phyloP scores from a whole-genome alignment of 2,329 filamentous ascomycete genomes.

The Fusarium nematophilum region DNA sequence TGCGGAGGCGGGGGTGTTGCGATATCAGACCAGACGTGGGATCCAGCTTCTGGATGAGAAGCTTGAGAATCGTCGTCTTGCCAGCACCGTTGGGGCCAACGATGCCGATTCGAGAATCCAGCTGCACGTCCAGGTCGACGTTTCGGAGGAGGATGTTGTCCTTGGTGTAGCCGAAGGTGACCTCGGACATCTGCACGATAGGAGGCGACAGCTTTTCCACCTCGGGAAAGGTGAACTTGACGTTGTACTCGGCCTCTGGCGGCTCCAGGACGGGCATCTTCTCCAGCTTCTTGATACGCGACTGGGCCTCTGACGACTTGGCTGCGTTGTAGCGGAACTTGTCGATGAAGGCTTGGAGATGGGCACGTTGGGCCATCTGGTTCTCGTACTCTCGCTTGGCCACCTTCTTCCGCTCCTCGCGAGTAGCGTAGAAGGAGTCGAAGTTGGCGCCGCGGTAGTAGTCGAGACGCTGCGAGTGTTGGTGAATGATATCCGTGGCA shows the following conservation, averaged over 20 bases:
- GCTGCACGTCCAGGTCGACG: conserved; percentile 95
- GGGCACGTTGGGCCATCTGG: conserved; percentile 92
- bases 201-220: conserved; percentile 98
- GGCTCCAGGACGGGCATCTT: conserved; percentile 92
- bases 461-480: conserved; percentile 95
- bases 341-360: conserved; percentile 98
- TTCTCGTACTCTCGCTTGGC: conserved; percentile 98
- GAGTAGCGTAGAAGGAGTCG: conserved; percentile 95
- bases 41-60: conserved; percentile 88
- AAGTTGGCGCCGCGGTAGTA: conserved; percentile 99
- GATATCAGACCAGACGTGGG: conserved; percentile 85
- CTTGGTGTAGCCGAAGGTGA: conserved; percentile 86
- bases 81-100: conserved; percentile 99
- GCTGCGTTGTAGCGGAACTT: conserved; percentile 99
- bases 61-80: conserved; percentile 97
- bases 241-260: conserved; percentile 93
- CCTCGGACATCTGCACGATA: conserved; percentile 96
- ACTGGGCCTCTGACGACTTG: conserved; percentile 98
- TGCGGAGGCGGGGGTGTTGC: conserved; percentile 85
- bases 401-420: conserved; percentile 96
- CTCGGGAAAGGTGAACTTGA: conserved; percentile 97
- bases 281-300: conserved; percentile 98
- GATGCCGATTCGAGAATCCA: conserved; percentile 98
- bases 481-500: conserved; percentile 98
- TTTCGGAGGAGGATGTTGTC: conserved; percentile 85